A percentile compares a stretch with the other conserved stretches of the same genome.
Evolutionary conservation across 805 yeast genomes (phyloP).

Genomic region (Candida golubevii): DNA sequence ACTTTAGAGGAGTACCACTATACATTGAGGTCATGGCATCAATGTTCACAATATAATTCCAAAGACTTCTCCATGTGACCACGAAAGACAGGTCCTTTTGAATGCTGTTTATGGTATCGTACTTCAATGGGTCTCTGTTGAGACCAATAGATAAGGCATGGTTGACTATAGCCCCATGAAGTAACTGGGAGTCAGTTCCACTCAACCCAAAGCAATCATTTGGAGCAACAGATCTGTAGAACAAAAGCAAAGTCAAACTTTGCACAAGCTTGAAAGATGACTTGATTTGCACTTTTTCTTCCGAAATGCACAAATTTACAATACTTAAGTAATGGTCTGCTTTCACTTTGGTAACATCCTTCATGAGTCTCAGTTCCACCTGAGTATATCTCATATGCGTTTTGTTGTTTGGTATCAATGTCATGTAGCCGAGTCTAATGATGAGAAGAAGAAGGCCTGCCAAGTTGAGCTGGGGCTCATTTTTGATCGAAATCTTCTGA

Average conservation of each 20-base stretch:
- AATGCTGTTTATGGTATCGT: conserved; percentile 27
- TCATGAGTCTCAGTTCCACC: conserved; percentile 25
- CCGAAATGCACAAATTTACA: conserved; percentile 33
- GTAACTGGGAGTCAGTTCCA: conserved; percentile 35
- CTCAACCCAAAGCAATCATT: conserved; percentile 41
- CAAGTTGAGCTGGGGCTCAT: conserved; percentile 28
- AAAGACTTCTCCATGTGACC: conserved; percentile 34
- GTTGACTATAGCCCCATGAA: conserved; percentile 33
- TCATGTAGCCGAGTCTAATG: conserved; percentile 35
- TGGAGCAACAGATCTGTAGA: conserved; percentile 36
- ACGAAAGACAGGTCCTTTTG: conserved; percentile 24
- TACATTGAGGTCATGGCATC: conserved; percentile 34
- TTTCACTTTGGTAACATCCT: conserved; percentile 29
- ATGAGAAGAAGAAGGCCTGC: conserved; percentile 29
- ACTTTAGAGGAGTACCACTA: conserved; percentile 28
- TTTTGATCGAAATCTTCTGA: conserved; percentile 21
- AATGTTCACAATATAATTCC: conserved; percentile 27
- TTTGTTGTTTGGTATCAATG: conserved; percentile 34
- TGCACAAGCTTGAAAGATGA: conserved; percentile 36
- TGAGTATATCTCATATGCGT: conserved; percentile 23
- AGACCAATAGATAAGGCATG: conserved; percentile 40
- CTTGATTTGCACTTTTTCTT: conserved; percentile 25
- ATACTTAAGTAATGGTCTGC: conserved; percentile 27
- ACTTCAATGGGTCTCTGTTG: conserved; percentile 36
- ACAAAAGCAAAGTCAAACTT: conserved; percentile 27